A percentile compares a stretch with the other conserved stretches of the same genome.
phyloP scores from a whole-genome alignment of 371 early-diverging fungal species.

The Apophysomyces variabilis region DNA sequence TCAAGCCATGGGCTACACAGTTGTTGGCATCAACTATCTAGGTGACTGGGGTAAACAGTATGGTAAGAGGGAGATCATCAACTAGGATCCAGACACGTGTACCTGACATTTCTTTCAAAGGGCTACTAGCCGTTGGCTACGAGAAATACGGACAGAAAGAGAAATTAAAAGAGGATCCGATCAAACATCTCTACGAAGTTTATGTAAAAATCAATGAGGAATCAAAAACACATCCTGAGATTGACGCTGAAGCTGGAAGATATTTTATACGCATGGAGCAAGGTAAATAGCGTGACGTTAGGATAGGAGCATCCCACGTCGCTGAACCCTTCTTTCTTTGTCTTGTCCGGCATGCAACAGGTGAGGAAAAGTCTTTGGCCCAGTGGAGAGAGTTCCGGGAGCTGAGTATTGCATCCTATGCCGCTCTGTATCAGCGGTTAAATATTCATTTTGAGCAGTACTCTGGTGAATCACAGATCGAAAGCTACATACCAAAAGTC shows the following conservation, averaged over 20 bases:
- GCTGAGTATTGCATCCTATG: constrained; percentile 88
- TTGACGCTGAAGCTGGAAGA: constrained; percentile 81
- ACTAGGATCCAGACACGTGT: no score
- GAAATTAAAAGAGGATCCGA: constrained; percentile 84
- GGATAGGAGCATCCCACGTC: neutral
- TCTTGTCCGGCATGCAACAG: constrained; percentile 21
- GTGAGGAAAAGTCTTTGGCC: constrained; percentile 72
- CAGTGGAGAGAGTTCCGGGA: constrained; percentile 91
- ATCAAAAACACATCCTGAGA: constrained; percentile 51
- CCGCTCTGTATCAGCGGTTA: constrained; percentile 83
- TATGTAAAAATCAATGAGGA: constrained; percentile 91
- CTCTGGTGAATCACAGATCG: constrained; percentile 95
- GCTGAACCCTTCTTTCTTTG: neutral
- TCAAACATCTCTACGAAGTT: constrained; percentile 94
- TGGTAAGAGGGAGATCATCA: constrained; percentile 49
- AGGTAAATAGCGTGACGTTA: constrained; percentile 42
- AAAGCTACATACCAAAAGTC: constrained; percentile 69
- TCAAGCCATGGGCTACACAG: constrained; percentile 88
- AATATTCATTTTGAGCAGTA: constrained; percentile 95
- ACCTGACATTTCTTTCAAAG: constrained; percentile 17
- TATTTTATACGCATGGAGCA: constrained; percentile 97
- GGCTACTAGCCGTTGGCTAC: constrained; percentile 95
- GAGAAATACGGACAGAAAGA: constrained; percentile 84
- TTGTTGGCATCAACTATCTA: constrained; percentile 95
- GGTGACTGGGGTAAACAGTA: constrained; percentile 99